Evolutionary conservation across 2,329 filamentous ascomycete genomes (phyloP).

Genomic region (Talaromyces sp.): DNA sequence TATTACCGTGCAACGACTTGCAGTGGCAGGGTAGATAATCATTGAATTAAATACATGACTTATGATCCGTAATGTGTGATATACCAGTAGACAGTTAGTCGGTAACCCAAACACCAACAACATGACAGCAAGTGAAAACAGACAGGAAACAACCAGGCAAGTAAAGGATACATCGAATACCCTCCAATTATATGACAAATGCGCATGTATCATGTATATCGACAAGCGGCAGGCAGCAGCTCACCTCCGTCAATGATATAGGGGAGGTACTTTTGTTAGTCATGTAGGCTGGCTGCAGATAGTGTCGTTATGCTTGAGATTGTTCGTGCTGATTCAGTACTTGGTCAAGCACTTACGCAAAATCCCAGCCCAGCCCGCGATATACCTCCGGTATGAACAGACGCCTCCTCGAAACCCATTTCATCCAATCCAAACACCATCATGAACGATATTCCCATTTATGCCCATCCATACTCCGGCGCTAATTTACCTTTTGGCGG

Average conservation of each 20-base stretch:
- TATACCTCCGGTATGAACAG: neutral
- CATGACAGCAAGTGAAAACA: neutral
- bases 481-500: slow-evolving; percentile 13
- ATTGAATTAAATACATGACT: slow-evolving; percentile 9
- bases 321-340: neutral
- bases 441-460: neutral
- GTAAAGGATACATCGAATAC: neutral
- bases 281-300: neutral
- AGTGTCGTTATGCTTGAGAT: neutral
- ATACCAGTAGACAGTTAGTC: neutral
- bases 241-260: neutral
- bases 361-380: neutral
- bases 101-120: slow-evolving; percentile 12
- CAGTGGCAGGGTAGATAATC: neutral
- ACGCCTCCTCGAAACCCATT: neutral
- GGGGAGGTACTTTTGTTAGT: neutral
- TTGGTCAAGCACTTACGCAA: slow-evolving; percentile 3
- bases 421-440: slow-evolving; percentile 1
- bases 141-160: neutral
- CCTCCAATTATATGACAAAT: slow-evolving; percentile 3
- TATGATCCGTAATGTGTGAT: slow-evolving; percentile 8
- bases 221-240: neutral
- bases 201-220: neutral
- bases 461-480: neutral
- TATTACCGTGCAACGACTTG: neutral